phyloP scores from a whole-genome alignment of 2,329 filamentous ascomycete genomes.

The Cercospora sp. region DNA sequence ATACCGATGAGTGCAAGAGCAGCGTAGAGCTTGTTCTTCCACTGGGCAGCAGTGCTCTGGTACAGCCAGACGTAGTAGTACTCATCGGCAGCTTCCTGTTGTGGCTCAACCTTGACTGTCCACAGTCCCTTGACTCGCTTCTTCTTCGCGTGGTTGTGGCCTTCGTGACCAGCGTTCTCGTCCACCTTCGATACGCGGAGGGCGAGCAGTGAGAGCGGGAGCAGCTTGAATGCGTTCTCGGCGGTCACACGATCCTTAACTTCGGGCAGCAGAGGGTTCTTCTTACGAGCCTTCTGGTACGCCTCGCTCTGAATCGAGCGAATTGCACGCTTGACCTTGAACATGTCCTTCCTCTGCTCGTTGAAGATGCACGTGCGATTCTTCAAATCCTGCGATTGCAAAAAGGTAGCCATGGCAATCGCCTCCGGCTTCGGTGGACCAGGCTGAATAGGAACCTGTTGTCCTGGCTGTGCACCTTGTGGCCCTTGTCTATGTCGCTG shows the following conservation, averaged over 20 bases:
- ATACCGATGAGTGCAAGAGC: constrained; percentile 78
- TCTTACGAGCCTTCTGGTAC: constrained; percentile 83
- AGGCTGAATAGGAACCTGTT: constrained; percentile 68
- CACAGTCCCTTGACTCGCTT: constrained; percentile 95
- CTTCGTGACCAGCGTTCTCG: constrained; percentile 72
- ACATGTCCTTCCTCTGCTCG: constrained; percentile 97
- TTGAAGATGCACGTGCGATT: constrained; percentile 87
- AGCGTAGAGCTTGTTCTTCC: constrained; percentile 91
- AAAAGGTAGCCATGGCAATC: constrained; percentile 83
- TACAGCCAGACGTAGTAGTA: constrained; percentile 98
- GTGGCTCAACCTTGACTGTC: constrained; percentile 93
- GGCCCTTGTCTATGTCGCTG: constrained; percentile 38
- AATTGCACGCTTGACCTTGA: constrained; percentile 94
- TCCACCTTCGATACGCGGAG: constrained; percentile 84
- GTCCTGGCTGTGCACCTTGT: constrained; percentile 48
- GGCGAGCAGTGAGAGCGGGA: constrained; percentile 90
- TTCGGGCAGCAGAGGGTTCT: constrained; percentile 84
- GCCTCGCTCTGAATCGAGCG: constrained; percentile 84
- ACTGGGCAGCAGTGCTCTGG: constrained; percentile 73
- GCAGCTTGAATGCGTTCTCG: constrained; percentile 90
- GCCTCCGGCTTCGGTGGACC: constrained; percentile 87
- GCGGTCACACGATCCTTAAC: constrained; percentile 86
- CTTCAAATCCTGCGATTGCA: constrained; percentile 83
- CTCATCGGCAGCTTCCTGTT: constrained; percentile 83
- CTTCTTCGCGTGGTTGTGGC: constrained; percentile 69